Evolutionary conservation across 2,329 filamentous ascomycete genomes (phyloP).

Genomic region (Emmonsia crescens): DNA sequence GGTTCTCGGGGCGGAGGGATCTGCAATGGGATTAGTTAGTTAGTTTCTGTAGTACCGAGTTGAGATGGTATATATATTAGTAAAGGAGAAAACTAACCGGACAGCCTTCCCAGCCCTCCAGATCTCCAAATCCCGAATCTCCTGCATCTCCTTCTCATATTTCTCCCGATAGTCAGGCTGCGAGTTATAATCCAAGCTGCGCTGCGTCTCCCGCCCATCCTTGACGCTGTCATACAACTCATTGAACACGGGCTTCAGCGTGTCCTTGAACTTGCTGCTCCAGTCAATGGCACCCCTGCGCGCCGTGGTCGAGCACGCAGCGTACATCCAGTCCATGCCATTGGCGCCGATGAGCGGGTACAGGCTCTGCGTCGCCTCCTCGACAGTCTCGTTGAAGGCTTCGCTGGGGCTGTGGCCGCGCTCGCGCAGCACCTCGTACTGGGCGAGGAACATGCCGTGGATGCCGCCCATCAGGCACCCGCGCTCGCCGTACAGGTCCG

Average conservation of each 20-base stretch:
- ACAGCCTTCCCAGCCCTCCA: slow-evolving; percentile 98
- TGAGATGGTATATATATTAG: too few species aligned
- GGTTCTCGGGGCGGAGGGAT: slow-evolving; percentile 75
- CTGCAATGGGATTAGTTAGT: slow-evolving; percentile 26
- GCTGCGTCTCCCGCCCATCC: slow-evolving; percentile 86
- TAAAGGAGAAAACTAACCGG: slow-evolving; percentile 45
- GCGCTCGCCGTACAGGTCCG: slow-evolving; percentile 98
- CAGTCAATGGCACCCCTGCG: slow-evolving; percentile 98
- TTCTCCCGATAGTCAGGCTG: slow-evolving; percentile 92
- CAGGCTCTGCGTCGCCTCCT: slow-evolving; percentile 96
- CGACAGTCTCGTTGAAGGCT: slow-evolving; percentile 99
- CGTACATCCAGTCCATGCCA: slow-evolving; percentile 99
- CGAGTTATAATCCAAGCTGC: slow-evolving; percentile 94
- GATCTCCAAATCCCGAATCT: slow-evolving; percentile 97
- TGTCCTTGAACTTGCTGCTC: slow-evolving; percentile 94
- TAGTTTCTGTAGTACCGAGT: too few species aligned
- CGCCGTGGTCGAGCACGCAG: slow-evolving; percentile 96
- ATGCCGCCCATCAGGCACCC: slow-evolving; percentile 99
- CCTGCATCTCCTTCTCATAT: slow-evolving; percentile 97
- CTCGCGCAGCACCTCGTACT: slow-evolving; percentile 99
- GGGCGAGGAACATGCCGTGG: slow-evolving; percentile 99
- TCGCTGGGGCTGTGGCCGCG: slow-evolving; percentile 93
- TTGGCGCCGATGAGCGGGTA: slow-evolving; percentile 96
- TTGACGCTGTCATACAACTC: slow-evolving; percentile 87
- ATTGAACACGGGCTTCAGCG: slow-evolving; percentile 98